Percentiles rank a stretch among this genome's conserved stretches.
phyloP scores from a whole-genome alignment of 169 alveolate species.

The Miamiensis avidus region DNA sequence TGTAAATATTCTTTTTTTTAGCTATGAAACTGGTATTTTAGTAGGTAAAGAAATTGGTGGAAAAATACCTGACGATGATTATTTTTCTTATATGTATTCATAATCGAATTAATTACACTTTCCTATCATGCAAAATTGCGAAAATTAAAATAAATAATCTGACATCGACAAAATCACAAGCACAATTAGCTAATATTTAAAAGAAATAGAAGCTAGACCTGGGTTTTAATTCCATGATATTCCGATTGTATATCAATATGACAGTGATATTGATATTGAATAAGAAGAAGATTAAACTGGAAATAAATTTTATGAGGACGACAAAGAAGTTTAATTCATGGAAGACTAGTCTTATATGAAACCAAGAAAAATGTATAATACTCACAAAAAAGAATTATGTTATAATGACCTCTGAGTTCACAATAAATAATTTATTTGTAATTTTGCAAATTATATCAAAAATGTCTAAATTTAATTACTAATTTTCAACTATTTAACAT shows the following conservation, averaged over 20 bases:
- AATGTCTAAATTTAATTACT: too few species aligned
- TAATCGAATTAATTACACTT: slow-evolving; percentile 65
- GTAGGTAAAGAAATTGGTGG: slow-evolving; percentile 65
- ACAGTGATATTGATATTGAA: slow-evolving; percentile 16
- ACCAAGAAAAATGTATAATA: neutral
- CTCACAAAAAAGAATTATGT: neutral
- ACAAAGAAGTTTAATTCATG: neutral
- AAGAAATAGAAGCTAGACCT: slow-evolving; percentile 75
- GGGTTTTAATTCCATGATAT: slow-evolving; percentile 50
- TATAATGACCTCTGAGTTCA: neutral
- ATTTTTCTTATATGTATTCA: slow-evolving; percentile 60
- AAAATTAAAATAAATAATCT: slow-evolving; percentile 69
- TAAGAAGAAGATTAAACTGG: slow-evolving; percentile 18
- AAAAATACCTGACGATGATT: slow-evolving; percentile 70
- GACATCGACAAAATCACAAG: slow-evolving; percentile 65
- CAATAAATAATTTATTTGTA: too few species aligned
- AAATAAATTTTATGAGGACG: slow-evolving; percentile 9
- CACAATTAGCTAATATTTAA: slow-evolving; percentile 61
- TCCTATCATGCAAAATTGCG: slow-evolving; percentile 50
- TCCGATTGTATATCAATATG: slow-evolving; percentile 36
- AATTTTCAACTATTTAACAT: too few species aligned
- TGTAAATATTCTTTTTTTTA: neutral
- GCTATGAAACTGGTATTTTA: slow-evolving; percentile 75
- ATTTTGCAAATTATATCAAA: too few species aligned
- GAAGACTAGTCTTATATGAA: neutral